Conservation (phyloP, 2,329 filamentous ascomycete genomes). For the Monilinia vaccinii-corymbosi region DNA sequence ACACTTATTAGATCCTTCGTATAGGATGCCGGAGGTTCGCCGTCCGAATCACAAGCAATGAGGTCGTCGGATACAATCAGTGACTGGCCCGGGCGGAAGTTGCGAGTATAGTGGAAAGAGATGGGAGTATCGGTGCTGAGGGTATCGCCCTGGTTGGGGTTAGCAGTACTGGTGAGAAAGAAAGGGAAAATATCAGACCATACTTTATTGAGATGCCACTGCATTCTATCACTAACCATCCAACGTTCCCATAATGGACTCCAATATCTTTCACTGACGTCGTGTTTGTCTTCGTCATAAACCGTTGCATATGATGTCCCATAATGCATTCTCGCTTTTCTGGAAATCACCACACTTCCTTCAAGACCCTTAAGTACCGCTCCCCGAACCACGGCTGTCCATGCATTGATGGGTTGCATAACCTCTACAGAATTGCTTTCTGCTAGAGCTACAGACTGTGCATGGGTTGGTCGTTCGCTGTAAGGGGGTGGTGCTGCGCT, state of each 20-base stretch:
- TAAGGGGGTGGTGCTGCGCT: constrained; percentile 43
- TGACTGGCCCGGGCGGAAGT: constrained; percentile 69
- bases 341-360: constrained; percentile 68
- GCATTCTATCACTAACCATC: constrained; percentile 79
- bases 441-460: constrained; percentile 37
- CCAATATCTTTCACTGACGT: constrained; percentile 67
- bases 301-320: constrained; percentile 75
- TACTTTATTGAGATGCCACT: constrained; percentile 74
- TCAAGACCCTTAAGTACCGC: constrained; percentile 68
- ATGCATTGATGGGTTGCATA: constrained; percentile 74
- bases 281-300: constrained; percentile 68
- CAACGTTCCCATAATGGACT: constrained; percentile 70
- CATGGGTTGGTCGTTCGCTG: constrained; percentile 61
- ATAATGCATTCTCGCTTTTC: constrained; percentile 63
- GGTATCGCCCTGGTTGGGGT: constrained; percentile 50
- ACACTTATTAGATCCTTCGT: constrained; percentile 58
- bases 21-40: constrained; percentile 47
- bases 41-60: constrained; percentile 63
- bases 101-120: constrained; percentile 78
- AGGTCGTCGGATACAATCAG: constrained; percentile 71
- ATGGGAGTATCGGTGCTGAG: constrained; percentile 66
- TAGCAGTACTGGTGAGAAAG: background rate
- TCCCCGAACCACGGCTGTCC: constrained; percentile 72
- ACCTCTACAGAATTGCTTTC: constrained; percentile 59
- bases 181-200: background rate